A percentile compares a stretch with the other conserved stretches of the same genome.
phyloP scores from a whole-genome alignment of 2,329 filamentous ascomycete genomes.

The Knufia petricola region DNA sequence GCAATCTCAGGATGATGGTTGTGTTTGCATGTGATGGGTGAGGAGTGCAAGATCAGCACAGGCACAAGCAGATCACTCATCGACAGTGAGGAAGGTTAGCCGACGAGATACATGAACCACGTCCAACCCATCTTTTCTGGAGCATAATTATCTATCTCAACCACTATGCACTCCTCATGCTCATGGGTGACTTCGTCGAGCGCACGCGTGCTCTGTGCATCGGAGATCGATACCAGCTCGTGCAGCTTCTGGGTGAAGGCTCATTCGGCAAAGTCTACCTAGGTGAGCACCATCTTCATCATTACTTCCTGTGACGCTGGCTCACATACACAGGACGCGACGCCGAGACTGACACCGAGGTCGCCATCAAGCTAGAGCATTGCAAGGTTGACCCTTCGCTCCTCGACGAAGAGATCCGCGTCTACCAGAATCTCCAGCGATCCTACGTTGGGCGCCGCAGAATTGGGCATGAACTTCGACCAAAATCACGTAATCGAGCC shows the following conservation, averaged over 20 bases:
- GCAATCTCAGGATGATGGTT: constrained; percentile 19
- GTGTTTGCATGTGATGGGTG: constrained; percentile 23
- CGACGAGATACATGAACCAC: not conserved
- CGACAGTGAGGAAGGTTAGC: not conserved
- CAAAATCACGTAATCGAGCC: no score
- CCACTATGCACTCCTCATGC: not conserved
- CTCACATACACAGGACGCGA: constrained; percentile 12
- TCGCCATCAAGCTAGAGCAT: constrained; percentile 23
- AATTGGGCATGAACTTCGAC: no score
- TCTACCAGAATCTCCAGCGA: constrained; percentile 15
- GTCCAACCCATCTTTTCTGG: not conserved
- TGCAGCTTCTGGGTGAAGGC: constrained; percentile 5
- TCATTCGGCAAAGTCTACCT: constrained; percentile 8
- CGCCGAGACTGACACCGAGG: constrained; percentile 16
- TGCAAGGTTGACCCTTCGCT: constrained; percentile 14
- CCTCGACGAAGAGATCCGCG: constrained; percentile 15
- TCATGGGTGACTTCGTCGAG: constrained; percentile 6
- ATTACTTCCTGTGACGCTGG: not conserved
- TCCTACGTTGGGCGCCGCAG: no score
- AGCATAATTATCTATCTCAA: not conserved
- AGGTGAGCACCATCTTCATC: not conserved
- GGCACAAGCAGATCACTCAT: not conserved
- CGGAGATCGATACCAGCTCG: constrained; percentile 5
- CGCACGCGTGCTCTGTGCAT: constrained; percentile 7
- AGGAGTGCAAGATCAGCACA: constrained; percentile 7